These are phyloP conservation scores for Podila horticola DNA, from an alignment of 192 early-diverging fungal genomes.

Conservation along the genomic window DNA sequence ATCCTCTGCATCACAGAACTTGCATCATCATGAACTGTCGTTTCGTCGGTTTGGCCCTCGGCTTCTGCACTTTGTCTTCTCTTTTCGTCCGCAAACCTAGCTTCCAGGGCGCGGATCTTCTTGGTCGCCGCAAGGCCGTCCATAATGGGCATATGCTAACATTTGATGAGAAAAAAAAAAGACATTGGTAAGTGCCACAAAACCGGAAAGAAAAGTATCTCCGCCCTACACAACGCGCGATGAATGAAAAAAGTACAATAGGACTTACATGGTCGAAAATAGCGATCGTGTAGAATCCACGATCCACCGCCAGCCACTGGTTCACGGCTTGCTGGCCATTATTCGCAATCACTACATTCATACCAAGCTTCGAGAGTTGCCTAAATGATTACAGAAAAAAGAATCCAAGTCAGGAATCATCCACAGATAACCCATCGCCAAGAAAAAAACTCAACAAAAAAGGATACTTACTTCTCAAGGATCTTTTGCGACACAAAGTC, in stretches of 20 bases:
- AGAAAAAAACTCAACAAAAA: neutral
- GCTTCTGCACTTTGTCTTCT: neutral
- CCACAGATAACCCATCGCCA: neutral
- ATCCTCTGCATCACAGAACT: neutral
- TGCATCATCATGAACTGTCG: neutral
- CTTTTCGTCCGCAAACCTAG: slow-evolving; percentile 8
- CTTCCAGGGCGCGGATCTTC: slow-evolving; percentile 31
- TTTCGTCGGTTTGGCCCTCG: neutral
- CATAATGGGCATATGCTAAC: slow-evolving; percentile 53
- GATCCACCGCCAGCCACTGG: slow-evolving; percentile 27
- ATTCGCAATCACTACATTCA: slow-evolving; percentile 43
- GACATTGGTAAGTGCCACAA: neutral
- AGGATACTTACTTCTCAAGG: slow-evolving; percentile 35
- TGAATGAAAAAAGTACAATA: too few species aligned
- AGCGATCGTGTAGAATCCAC: slow-evolving; percentile 39
- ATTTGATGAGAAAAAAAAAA: neutral
- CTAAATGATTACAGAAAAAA: slow-evolving; percentile 12
- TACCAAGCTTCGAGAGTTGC: slow-evolving; percentile 43
- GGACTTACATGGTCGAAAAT: slow-evolving; percentile 47
- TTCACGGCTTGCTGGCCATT: slow-evolving; percentile 49
- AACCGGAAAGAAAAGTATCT: too few species aligned
- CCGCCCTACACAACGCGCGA: too few species aligned
- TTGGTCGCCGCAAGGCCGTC: slow-evolving; percentile 41
- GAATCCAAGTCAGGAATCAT: neutral
- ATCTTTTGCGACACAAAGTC: slow-evolving; percentile 52